Conservation (phyloP, 164 flowering plant genomes). For the Akebia trifoliata region DNA sequence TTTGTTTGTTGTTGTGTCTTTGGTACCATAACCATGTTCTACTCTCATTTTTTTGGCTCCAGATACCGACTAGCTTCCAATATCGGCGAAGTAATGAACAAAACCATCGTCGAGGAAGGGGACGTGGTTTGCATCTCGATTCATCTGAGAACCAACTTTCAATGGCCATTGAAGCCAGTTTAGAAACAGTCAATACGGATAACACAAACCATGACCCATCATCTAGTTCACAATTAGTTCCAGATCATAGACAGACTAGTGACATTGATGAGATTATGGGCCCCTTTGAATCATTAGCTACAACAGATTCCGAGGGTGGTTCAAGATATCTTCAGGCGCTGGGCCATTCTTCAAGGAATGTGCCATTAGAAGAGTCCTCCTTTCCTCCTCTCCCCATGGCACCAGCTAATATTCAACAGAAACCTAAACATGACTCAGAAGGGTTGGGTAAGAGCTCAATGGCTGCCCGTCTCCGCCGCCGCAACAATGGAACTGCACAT, state of each 20-base stretch:
- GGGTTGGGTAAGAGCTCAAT: slow-evolving; percentile 38
- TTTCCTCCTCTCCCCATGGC: slow-evolving; percentile 73
- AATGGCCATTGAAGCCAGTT: slow-evolving; percentile 62
- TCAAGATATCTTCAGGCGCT: slow-evolving; percentile 77
- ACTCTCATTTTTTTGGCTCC: slow-evolving; percentile 4
- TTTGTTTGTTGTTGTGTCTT: slow-evolving; percentile 8
- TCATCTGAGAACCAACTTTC: slow-evolving; percentile 54
- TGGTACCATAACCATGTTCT: neutral
- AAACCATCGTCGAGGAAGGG: slow-evolving; percentile 48
- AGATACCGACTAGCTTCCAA: slow-evolving; percentile 91
- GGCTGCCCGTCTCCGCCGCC: slow-evolving; percentile 65
- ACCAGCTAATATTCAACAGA: slow-evolving; percentile 34
- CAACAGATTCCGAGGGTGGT: slow-evolving; percentile 50
- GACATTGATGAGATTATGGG: slow-evolving; percentile 39
- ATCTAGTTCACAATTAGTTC: slow-evolving; percentile 21
- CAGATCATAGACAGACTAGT: slow-evolving; percentile 26
- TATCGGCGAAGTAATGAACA: slow-evolving; percentile 54
- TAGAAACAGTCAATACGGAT: slow-evolving; percentile 40
- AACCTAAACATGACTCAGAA: slow-evolving; percentile 24
- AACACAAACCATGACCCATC: slow-evolving; percentile 27
- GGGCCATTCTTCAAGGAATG: slow-evolving; percentile 35
- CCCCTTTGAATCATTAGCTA: slow-evolving; percentile 50
- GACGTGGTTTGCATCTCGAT: slow-evolving; percentile 40
- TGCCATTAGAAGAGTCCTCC: slow-evolving; percentile 53
- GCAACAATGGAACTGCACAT: slow-evolving; percentile 31